Conservation (phyloP, 176 grass and related monocot species). For the Lolium multiflorum region DNA sequence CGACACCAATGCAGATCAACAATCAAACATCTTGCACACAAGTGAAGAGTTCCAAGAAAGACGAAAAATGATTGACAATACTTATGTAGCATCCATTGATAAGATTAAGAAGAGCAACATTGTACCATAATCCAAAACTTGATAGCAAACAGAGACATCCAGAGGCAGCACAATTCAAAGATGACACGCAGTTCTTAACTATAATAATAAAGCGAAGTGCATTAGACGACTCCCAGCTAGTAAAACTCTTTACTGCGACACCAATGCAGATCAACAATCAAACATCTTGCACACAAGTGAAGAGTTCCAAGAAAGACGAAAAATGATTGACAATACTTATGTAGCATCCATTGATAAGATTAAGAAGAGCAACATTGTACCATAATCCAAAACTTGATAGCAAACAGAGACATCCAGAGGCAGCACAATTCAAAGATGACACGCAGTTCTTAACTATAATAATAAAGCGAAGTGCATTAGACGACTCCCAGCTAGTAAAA, state of each 20-base stretch:
- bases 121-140: slow-evolving; percentile 57
- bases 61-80: neutral
- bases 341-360: slow-evolving; percentile 35
- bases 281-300: no score
- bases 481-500: slow-evolving; percentile 17
- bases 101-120: slow-evolving; percentile 26
- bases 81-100: slow-evolving; percentile 41
- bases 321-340: slow-evolving; percentile 30
- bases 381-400: slow-evolving; percentile 59
- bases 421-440: slow-evolving; percentile 31
- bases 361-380: slow-evolving; percentile 32
- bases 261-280: no score
- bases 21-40: no score
- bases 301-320: no score
- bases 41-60: no score
- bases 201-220: slow-evolving; percentile 38
- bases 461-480: slow-evolving; percentile 35
- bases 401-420: slow-evolving; percentile 11
- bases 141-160: slow-evolving; percentile 33
- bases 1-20: no score
- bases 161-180: slow-evolving; percentile 21
- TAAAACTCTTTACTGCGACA: neutral
- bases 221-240: slow-evolving; percentile 24
- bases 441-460: slow-evolving; percentile 46
- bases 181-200: slow-evolving; percentile 42